Base-by-base conservation (phyloP, 2,329 filamentous ascomycete genomes). In the Beauveria bassiana region DNA sequence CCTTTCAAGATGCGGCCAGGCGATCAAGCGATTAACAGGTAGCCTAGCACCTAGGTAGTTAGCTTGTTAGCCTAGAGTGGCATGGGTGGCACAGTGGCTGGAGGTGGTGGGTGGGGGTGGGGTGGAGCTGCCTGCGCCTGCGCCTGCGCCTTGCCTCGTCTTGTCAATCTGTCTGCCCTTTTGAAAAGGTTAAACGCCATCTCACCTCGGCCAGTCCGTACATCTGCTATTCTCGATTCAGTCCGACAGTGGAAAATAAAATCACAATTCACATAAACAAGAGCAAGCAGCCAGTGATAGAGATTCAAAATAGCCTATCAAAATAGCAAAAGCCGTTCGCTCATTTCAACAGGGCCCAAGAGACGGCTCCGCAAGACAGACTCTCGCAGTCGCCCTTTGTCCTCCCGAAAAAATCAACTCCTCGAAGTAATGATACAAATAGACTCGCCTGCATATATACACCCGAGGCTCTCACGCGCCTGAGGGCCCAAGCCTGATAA, bases 351-450 rank as follows among this genome's bases (percentile, higher is more conserved):
- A 49, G 45, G 40, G 53, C 31, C 26, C 24, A 31, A 5, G 18
- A 38, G 22, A 50, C 20, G 5, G 10, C 22, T n/a, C 54, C 34
- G 12, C 45, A 42, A 38, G 31, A 42, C 45, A 34, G 10, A 47
- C 22, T 38, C 28, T 57, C 43, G 43, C 28, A 20, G 34, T 31
- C 45, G 34, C 53, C 40, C 6, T 10, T 38, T 43, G 3, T 55
- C 40, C 40, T 31, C 24, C 38, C 18, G 24, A 9, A 34, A 10
- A 45, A 47, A 38, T 34, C 5, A 59, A 54, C 49, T 47, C 49
- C 58, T 47, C n/a, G 26, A 20, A 34, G 45, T 53, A 60, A 60
- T 60, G 40, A 60, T 60, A 60, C 40, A 60, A 34, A 47, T 54
- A 53, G 40, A 26, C 26, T 53, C 42, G 50, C 26, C 40, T 53